phyloP scores from a whole-genome alignment of 306 rosid genomes.

The Citrullus colocynthis region DNA sequence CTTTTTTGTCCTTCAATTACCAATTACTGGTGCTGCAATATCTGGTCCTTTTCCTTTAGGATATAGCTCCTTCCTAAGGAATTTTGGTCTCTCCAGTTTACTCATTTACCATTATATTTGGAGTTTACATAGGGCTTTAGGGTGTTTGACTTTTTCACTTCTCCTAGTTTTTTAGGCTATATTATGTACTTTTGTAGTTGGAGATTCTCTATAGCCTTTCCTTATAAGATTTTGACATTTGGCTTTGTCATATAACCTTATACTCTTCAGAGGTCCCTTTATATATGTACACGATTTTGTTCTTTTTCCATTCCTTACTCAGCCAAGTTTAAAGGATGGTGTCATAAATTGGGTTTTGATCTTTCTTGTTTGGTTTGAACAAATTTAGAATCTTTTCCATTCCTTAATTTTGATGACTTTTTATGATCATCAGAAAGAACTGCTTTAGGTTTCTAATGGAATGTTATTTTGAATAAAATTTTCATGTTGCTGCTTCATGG shows the following conservation, averaged over 20 bases:
- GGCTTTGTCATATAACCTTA: background rate
- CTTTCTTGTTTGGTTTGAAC: background rate
- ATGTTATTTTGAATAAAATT: background rate
- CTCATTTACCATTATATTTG: background rate
- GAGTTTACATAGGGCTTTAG: background rate
- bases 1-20: background rate
- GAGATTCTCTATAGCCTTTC: background rate
- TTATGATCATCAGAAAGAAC: background rate
- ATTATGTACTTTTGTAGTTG: background rate
- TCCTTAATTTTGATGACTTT: background rate
- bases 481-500: background rate
- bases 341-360: background rate
- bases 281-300: background rate
- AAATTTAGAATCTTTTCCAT: background rate
- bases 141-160: background rate
- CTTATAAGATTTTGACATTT: background rate
- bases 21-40: background rate
- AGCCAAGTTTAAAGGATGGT: background rate
- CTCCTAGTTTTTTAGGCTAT: background rate
- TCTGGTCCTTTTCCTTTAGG: background rate
- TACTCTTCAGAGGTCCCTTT: background rate
- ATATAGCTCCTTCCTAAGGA: background rate
- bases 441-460: background rate
- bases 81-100: background rate
- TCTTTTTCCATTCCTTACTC: background rate